A percentile compares a stretch with the other conserved stretches of the same genome.
Conservation (phyloP, 306 rosid genomes). For the Fagus crenata region DNA sequence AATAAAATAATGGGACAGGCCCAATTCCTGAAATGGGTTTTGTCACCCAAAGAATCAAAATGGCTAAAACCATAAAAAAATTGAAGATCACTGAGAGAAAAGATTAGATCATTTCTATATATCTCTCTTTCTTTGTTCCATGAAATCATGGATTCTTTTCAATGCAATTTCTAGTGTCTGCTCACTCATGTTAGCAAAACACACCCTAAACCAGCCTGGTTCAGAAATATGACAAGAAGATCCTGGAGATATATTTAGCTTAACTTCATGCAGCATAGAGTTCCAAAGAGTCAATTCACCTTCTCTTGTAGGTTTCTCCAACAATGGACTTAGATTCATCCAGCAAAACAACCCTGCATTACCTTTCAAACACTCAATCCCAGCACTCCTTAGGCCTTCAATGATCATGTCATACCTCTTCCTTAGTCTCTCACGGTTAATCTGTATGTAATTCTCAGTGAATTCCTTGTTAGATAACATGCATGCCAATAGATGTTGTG, state of each 20-base stretch:
- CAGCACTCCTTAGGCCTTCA: constrained; percentile 56
- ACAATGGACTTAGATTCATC: constrained; percentile 76
- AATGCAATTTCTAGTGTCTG: constrained; percentile 66
- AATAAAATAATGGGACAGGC: background rate
- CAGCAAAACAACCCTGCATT: constrained; percentile 93
- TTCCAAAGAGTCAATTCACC: constrained; percentile 76
- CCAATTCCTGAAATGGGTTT: constrained; percentile 22
- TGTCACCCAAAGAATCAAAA: constrained; percentile 41
- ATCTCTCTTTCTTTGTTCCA: constrained; percentile 35
- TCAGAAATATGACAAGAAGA: constrained; percentile 88
- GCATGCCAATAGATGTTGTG: constrained; percentile 69
- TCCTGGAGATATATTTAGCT: constrained; percentile 85
- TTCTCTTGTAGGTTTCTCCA: constrained; percentile 57
- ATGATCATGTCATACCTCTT: constrained; percentile 70
- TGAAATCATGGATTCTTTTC: constrained; percentile 57
- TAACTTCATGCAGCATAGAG: constrained; percentile 50
- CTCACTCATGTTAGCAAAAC: constrained; percentile 90
- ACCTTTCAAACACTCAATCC: constrained; percentile 83
- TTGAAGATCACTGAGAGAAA: background rate
- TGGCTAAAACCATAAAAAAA: constrained; percentile 44
- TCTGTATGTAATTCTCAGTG: constrained; percentile 55
- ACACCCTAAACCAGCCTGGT: constrained; percentile 97
- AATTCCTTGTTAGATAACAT: constrained; percentile 70
- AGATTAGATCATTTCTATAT: too few relatives aligned
- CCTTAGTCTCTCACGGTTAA: constrained; percentile 63